These are phyloP conservation scores for Leccinum truebloodii DNA, from an alignment of 768 basidiomycete species.

Conservation along the genomic window DNA sequence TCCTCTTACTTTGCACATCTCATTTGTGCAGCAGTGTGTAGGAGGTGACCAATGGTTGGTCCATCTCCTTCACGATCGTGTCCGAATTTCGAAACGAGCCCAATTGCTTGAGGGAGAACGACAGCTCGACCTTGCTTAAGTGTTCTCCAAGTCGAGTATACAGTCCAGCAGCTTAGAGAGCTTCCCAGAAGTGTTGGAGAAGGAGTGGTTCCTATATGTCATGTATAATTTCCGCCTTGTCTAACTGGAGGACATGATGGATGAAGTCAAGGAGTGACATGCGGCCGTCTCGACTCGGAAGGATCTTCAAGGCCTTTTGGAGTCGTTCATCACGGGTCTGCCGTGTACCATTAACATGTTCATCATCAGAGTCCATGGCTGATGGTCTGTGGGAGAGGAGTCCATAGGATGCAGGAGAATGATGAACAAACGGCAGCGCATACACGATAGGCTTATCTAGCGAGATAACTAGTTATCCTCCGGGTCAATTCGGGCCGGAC, in stretches of 20 bases:
- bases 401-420: too few relatives aligned
- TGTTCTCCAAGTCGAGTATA: too few relatives aligned
- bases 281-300: too few relatives aligned
- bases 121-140: not conserved
- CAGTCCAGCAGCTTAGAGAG: constrained; percentile 1
- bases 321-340: too few relatives aligned
- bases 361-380: too few relatives aligned
- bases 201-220: not conserved
- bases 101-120: not conserved
- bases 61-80: not conserved
- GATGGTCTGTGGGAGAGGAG: too few relatives aligned
- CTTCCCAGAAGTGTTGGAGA: not conserved
- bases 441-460: too few relatives aligned
- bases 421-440: too few relatives aligned
- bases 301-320: too few relatives aligned
- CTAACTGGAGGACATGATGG: not conserved
- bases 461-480: too few relatives aligned
- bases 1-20: not conserved
- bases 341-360: too few relatives aligned
- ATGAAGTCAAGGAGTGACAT: not conserved
- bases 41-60: not conserved
- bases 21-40: not conserved
- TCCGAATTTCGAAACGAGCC: not conserved
- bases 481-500: too few relatives aligned
- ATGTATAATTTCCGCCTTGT: not conserved